phyloP scores from a whole-genome alignment of 805 yeast species.

The Candida tibetensis region DNA sequence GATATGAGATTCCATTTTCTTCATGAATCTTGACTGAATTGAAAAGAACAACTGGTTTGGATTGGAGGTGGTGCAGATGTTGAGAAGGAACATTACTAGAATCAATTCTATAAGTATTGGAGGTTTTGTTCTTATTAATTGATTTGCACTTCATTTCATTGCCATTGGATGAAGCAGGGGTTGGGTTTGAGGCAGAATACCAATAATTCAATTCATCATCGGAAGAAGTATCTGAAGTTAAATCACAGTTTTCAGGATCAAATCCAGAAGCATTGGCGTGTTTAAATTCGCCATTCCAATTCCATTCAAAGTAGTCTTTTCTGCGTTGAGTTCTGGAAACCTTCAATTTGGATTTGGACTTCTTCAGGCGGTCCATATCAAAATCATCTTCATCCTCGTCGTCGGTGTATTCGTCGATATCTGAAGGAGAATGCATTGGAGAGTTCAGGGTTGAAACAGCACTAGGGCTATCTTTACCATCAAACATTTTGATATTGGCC shows the following conservation, averaged over 20 bases:
- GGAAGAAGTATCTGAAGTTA: slow-evolving; percentile 19
- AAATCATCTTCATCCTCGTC: slow-evolving; percentile 5
- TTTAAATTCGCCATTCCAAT: slow-evolving; percentile 17
- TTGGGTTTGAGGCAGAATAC: slow-evolving; percentile 6
- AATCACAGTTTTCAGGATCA: slow-evolving; percentile 17
- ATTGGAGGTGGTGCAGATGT: slow-evolving; percentile 12
- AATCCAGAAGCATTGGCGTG: neutral
- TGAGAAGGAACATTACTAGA: slow-evolving; percentile 12
- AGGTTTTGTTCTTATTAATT: neutral
- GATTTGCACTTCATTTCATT: neutral
- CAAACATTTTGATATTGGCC: slow-evolving; percentile 63
- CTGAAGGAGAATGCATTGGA: slow-evolving; percentile 38
- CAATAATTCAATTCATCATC: slow-evolving; percentile 17
- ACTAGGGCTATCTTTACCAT: slow-evolving; percentile 57
- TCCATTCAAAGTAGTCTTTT: slow-evolving; percentile 26
- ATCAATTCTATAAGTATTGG: slow-evolving; percentile 13
- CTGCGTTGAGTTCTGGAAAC: slow-evolving; percentile 1
- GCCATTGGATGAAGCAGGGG: neutral
- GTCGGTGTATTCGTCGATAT: slow-evolving; percentile 5
- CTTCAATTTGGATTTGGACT: neutral
- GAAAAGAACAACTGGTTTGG: slow-evolving; percentile 26
- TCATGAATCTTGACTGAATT: slow-evolving; percentile 33
- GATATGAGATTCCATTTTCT: slow-evolving; percentile 6
- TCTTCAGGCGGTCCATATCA: slow-evolving; percentile 1
- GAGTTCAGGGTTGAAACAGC: slow-evolving; percentile 60